Conservation (phyloP, 352 stramenopile genomes). For the Phytophthora idaei region DNA sequence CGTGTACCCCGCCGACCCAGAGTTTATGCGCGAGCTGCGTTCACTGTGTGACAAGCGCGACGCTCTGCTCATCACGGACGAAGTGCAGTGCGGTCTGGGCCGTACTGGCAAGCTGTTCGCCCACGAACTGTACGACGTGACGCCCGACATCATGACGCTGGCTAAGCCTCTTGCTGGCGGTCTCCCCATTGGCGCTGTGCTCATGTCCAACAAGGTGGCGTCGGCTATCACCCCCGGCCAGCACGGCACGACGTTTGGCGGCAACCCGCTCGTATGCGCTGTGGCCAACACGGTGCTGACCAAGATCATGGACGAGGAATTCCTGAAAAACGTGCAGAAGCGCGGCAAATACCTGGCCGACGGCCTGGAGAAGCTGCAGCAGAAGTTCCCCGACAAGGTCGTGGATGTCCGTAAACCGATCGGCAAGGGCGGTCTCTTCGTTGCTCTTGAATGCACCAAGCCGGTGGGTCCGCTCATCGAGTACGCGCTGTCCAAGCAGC, state of each 20-base stretch:
- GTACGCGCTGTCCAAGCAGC: slow-evolving; percentile 72
- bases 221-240: slow-evolving; percentile 91
- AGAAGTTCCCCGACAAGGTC: slow-evolving; percentile 78
- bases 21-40: slow-evolving; percentile 92
- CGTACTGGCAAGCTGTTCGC: slow-evolving; percentile 95
- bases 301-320: slow-evolving; percentile 73
- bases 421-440: slow-evolving; percentile 77
- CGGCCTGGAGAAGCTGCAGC: slow-evolving; percentile 62
- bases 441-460: slow-evolving; percentile 78
- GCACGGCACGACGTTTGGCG: slow-evolving; percentile 97
- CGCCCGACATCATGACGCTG: slow-evolving; percentile 96
- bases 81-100: slow-evolving; percentile 98
- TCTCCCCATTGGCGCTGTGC: slow-evolving; percentile 96
- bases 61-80: slow-evolving; percentile 98
- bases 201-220: slow-evolving; percentile 91
- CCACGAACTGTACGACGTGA: slow-evolving; percentile 93
- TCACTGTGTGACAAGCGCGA: slow-evolving; percentile 94
- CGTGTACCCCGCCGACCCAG: slow-evolving; percentile 89
- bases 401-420: slow-evolving; percentile 69
- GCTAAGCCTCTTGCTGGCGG: slow-evolving; percentile 97
- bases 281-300: slow-evolving; percentile 87
- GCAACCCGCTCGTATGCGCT: slow-evolving; percentile 95
- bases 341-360: slow-evolving; percentile 63
- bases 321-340: slow-evolving; percentile 78
- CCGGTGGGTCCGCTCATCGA: slow-evolving; percentile 67